Evolutionary conservation across 2,329 filamentous ascomycete species (phyloP).

Genomic region (Aspergillus sp.): DNA sequence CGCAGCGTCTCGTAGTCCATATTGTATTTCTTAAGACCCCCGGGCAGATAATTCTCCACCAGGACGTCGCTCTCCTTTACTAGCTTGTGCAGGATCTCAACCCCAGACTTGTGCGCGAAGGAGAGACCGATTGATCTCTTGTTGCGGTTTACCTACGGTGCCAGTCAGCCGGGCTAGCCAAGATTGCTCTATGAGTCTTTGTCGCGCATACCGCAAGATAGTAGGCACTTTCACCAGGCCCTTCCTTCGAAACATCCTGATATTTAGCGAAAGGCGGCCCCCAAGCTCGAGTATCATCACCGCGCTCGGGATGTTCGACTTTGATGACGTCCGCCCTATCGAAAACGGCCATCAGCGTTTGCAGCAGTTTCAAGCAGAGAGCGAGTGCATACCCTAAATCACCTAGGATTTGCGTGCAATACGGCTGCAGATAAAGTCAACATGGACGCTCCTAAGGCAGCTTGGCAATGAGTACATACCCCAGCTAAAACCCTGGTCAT

Average conservation of each 20-base stretch:
- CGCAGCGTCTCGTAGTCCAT: constrained; percentile 78
- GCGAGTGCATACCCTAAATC: constrained; percentile 70
- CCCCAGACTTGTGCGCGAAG: constrained; percentile 74
- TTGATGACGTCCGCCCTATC: constrained; percentile 90
- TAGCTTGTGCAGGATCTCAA: constrained; percentile 78
- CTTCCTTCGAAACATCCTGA: constrained; percentile 45
- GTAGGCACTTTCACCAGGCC: constrained; percentile 87
- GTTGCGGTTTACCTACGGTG: constrained; percentile 75
- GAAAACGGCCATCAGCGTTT: not conserved
- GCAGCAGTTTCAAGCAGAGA: not conserved
- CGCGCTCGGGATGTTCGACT: constrained; percentile 82
- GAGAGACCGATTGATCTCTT: constrained; percentile 90
- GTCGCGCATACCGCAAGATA: constrained; percentile 69
- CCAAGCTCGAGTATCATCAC: constrained; percentile 93
- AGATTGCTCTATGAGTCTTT: not conserved
- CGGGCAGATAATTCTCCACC: constrained; percentile 94
- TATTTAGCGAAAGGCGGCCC: constrained; percentile 88
- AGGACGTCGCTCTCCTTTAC: constrained; percentile 80
- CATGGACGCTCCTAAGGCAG: constrained; percentile 6
- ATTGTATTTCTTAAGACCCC: constrained; percentile 76
- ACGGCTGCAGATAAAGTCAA: constrained; percentile 53
- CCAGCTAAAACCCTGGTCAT: constrained; percentile 95
- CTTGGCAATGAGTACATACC: constrained; percentile 45
- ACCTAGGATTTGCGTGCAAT: constrained; percentile 92
- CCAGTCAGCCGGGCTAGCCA: constrained; percentile 3